Evolutionary conservation across 345 rosid genomes (phyloP), one percentile per base, ranked within the genome.

Genomic region (Populus simonii): DNA sequence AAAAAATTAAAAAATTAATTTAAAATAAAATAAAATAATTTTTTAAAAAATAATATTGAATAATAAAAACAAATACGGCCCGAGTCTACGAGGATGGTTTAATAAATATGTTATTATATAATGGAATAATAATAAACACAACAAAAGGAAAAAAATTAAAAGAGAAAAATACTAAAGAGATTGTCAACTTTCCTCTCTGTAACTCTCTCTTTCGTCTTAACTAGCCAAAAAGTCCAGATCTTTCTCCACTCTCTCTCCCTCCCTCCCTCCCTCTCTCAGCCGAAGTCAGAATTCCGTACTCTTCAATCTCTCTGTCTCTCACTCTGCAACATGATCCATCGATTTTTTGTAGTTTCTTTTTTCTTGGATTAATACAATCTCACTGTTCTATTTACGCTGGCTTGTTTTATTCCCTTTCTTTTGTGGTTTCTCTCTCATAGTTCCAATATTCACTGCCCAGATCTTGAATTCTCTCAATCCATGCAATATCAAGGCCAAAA

Each of bases 101-200:
- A 4, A 43, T 43, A 43, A 2, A 43, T 41, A 41, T 41, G 13
- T 10, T 41, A 10, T 41, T 41, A 10, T 41, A 41, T 41, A 41
- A 39, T 39, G 10, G 10, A 39, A 39, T 39, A 39, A 39, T 39
- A 7, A 39, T 39, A 39, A 2, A 8, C 27, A 57, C 63, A 29
- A 33, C 10, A 57, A 25, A 20, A 11, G 13, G 8, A 12, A 20
- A 66, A 22, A 31, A 68, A 57, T 55, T 16, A 13, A 47, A 39
- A 49, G 2, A 13, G 36, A 6, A 57, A 9, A 11, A 36, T 20
- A 16, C 16, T 49, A 55, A 27, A 10, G 8, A 41, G 71, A 70
- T 66, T 68, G 85, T 84, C 89, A 85, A 86, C 85, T 75, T 82
- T 79, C 47, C 66, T 57, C 31, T 61, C 69, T 36, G 27, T 72